Evolutionary conservation across 164 flowering plant species (phyloP).

Genomic region (grape (Vitis vinifera)): DNA sequence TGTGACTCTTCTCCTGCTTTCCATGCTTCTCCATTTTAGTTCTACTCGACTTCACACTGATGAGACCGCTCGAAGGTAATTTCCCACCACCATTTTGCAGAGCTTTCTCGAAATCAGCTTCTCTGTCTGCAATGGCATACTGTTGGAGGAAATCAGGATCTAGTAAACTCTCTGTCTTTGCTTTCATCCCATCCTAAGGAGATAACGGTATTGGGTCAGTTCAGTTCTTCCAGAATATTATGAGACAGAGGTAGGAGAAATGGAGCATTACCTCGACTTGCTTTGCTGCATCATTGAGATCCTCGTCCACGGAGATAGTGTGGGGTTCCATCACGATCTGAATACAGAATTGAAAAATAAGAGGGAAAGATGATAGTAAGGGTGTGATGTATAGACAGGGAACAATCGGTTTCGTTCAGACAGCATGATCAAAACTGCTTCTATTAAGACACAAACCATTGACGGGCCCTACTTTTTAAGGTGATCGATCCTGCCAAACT

Average conservation of each 20-base stretch:
- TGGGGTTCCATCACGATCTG: slow-evolving; percentile 74
- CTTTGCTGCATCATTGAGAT: slow-evolving; percentile 77
- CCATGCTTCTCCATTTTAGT: slow-evolving; percentile 40
- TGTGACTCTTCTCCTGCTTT: slow-evolving; percentile 36
- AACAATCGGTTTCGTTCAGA: too few species aligned
- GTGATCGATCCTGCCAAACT: too few species aligned
- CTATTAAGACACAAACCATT: too few species aligned
- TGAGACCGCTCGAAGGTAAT: slow-evolving; percentile 52
- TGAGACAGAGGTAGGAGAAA: background rate
- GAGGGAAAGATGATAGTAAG: background rate
- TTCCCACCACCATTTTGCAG: slow-evolving; percentile 57
- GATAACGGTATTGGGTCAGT: background rate
- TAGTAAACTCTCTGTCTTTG: slow-evolving; percentile 44
- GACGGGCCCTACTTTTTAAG: too few species aligned
- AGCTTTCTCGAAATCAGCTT: slow-evolving; percentile 71
- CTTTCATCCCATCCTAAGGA: slow-evolving; percentile 72
- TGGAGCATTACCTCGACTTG: slow-evolving; percentile 57
- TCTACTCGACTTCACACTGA: slow-evolving; percentile 71
- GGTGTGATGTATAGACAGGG: background rate
- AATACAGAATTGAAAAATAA: background rate
- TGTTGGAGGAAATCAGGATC: slow-evolving; percentile 62
- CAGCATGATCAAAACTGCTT: too few species aligned
- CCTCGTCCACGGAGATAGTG: slow-evolving; percentile 75
- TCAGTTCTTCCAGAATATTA: background rate
- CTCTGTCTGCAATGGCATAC: slow-evolving; percentile 69